Percentiles rank a stretch among this genome's conserved stretches.
phyloP scores from a whole-genome alignment of 768 basidiomycete species.

The Tulasnella sp. region DNA sequence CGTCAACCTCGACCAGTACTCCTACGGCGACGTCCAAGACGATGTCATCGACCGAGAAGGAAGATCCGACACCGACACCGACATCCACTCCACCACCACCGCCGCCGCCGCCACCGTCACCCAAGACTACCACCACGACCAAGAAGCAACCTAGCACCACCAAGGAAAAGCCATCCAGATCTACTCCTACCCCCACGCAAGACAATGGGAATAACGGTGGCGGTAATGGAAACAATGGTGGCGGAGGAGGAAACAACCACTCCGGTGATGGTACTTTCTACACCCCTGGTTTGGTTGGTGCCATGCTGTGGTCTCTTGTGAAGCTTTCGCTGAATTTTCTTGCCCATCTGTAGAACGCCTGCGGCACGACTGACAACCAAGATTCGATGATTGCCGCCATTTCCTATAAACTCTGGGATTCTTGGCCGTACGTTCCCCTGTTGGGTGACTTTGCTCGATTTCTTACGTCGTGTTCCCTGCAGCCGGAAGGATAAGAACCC shows the following conservation, averaged over 20 bases:
- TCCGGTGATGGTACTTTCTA: conserved; percentile 8
- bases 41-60: too few relatives aligned
- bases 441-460: neutral
- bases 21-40: too few relatives aligned
- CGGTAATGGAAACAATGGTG: neutral
- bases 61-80: neutral
- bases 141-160: neutral
- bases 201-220: neutral
- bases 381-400: neutral
- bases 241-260: neutral
- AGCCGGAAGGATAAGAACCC: neutral
- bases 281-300: conserved; percentile 7
- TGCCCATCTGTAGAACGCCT: neutral
- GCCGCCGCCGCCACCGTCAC: neutral
- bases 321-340: neutral
- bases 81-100: neutral
- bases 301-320: neutral
- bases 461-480: neutral
- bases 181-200: neutral
- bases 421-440: neutral
- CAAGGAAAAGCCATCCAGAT: neutral
- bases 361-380: neutral
- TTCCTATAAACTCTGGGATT: neutral
- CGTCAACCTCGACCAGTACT: too few relatives aligned
- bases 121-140: neutral